phyloP scores from a whole-genome alignment of 1,284 basidiomycete genomes.

The Veloboletus limbatus region DNA sequence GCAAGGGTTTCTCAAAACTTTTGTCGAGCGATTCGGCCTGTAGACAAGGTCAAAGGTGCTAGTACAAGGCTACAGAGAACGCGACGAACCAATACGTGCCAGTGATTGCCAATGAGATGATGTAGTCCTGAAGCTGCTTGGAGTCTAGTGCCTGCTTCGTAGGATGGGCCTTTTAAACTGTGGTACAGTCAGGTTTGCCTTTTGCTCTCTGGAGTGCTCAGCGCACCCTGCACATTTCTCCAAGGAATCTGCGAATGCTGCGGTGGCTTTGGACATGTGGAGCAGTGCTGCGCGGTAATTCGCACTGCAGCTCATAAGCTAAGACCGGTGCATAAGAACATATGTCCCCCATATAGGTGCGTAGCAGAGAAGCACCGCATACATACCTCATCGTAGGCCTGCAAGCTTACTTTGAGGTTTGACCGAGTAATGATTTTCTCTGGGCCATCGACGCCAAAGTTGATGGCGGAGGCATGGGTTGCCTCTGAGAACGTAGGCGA shows the following conservation, averaged over 20 bases:
- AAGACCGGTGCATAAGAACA: conserved; percentile 23
- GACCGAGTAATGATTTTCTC: conserved; percentile 80
- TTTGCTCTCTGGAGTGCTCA: not conserved
- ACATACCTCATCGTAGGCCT: conserved; percentile 77
- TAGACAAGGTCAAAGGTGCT: conserved; percentile 4
- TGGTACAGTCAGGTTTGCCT: conserved; percentile 7
- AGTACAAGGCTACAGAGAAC: conserved; percentile 1
- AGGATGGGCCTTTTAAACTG: conserved; percentile 76
- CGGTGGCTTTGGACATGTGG: conserved; percentile 82
- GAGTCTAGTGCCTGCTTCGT: conserved; percentile 73
- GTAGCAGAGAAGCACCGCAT: not conserved
- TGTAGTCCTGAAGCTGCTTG: conserved; percentile 88
- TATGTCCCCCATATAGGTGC: not conserved
- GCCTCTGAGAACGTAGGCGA: conserved; percentile 83
- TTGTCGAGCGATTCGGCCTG: conserved; percentile 85
- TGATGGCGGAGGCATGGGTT: conserved; percentile 72
- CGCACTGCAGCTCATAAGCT: conserved; percentile 80
- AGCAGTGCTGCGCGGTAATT: conserved; percentile 83
- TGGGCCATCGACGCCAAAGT: conserved; percentile 68
- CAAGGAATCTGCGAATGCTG: conserved; percentile 84
- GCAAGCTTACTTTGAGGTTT: conserved; percentile 74
- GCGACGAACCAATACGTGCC: conserved; percentile 76
- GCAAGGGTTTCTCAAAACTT: conserved; percentile 86
- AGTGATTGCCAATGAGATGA: conserved; percentile 90
- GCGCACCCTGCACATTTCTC: conserved; percentile 77